Base-by-base conservation (phyloP, 2,329 filamentous ascomycete genomes). In the Diaporthe helianthi region DNA sequence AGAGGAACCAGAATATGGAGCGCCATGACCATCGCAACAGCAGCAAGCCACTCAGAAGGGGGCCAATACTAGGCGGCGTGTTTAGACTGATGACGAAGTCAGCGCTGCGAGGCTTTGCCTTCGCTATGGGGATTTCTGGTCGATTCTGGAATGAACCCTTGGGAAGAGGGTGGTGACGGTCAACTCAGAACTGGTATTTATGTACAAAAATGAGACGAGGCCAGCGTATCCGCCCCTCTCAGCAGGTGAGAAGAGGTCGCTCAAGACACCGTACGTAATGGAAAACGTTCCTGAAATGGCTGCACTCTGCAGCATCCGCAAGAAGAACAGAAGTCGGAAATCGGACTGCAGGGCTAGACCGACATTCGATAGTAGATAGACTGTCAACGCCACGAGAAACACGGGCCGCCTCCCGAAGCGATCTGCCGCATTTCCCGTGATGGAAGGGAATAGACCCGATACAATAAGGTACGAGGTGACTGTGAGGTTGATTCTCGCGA, bases 391-490 rank as follows among this genome's bases (percentile, higher is more conserved):
- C 3, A 55, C 6, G 17, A 72, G 63, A 8, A 70, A 69, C 8
- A 71, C 66, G 51, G 63, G 63, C 3, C 63, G 63, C 26, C 63
- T 67, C 12, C 73, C 73, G 26, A 72, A 41, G 3, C 36, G 58
- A n/a, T 74, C 73, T n/a, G 73, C 69, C 17, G 54, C 63, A 46
- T 73, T 66, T 26, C 72, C 71, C 0, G 70, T 64, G 15, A 73
- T 54, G 2, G 63, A 65, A 4, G 63, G 63, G 8, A 65, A 53
- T 4, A 65, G 53, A 0, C 63, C 63, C 6, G 63, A 65, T 6
- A 65, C 63, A 5, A 74, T 71, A 26, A 75, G 66, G 47, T 76
- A 75, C 1, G 73, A 71, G 1, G 74, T 76, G 13, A 76, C 71
- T 4, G 75, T 75, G 10, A 76, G 65, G 24, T 75, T 74, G 46